These are phyloP conservation scores for Lineolata rhizophorae DNA, from an alignment of 495 filamentous ascomycete species.

Conservation along the genomic window DNA sequence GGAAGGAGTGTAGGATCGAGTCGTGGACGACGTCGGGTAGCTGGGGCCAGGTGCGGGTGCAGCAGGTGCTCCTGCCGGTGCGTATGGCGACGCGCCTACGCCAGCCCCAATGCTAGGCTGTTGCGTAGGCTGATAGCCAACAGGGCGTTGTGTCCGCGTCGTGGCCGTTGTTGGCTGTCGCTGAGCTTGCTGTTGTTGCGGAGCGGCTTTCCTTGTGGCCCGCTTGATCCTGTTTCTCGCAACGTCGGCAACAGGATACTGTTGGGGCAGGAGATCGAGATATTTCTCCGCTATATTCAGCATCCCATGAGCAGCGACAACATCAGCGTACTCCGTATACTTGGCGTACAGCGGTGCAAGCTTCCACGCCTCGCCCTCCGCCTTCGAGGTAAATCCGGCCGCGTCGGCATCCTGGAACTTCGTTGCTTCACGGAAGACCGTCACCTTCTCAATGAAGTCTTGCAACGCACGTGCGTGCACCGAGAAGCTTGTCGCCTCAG, in stretches of 20 bases:
- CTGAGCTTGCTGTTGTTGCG: slow-evolving; percentile 19
- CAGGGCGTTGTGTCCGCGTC: slow-evolving; percentile 35
- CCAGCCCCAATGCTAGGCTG: too few species aligned
- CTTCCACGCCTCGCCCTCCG: slow-evolving; percentile 70
- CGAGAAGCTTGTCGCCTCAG: slow-evolving; percentile 66
- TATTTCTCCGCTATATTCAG: slow-evolving; percentile 76
- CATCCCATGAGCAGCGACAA: slow-evolving; percentile 77
- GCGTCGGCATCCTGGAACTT: slow-evolving; percentile 71
- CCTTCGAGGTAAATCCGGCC: slow-evolving; percentile 10
- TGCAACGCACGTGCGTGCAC: slow-evolving; percentile 78
- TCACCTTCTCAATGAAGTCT: slow-evolving; percentile 93
- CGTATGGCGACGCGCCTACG: slow-evolving; percentile 3
- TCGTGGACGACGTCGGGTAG: slow-evolving; percentile 7
- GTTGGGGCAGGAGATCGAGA: slow-evolving; percentile 63
- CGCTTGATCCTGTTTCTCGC: slow-evolving; percentile 70
- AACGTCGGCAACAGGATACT: slow-evolving; percentile 74
- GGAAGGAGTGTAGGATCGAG: background rate
- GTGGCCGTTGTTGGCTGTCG: slow-evolving; percentile 7
- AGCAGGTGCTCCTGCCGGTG: slow-evolving; percentile 6
- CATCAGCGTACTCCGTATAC: slow-evolving; percentile 91
- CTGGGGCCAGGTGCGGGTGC: slow-evolving; percentile 17
- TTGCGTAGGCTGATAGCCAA: slow-evolving; percentile 29
- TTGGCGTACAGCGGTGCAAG: slow-evolving; percentile 75
- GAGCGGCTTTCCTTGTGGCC: slow-evolving; percentile 47
- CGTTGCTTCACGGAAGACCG: slow-evolving; percentile 82